phyloP scores from a whole-genome alignment of 257 asterid species.

The Solanum commersonii region DNA sequence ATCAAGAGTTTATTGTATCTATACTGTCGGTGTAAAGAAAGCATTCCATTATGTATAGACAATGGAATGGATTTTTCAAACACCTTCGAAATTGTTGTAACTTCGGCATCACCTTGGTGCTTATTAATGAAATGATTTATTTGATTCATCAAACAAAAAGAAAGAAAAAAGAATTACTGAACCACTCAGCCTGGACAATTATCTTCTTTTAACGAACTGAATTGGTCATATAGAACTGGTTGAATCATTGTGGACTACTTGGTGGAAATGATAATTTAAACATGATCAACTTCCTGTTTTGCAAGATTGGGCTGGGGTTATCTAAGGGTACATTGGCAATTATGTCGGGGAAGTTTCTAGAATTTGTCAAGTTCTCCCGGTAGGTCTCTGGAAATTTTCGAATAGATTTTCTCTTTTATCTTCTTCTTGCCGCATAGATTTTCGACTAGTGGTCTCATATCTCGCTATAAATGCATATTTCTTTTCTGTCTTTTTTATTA shows the following conservation, averaged over 20 bases:
- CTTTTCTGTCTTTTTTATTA: not conserved
- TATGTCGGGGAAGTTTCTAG: not conserved
- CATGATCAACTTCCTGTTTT: not conserved
- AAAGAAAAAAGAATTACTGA: not conserved
- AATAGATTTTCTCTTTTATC: not conserved
- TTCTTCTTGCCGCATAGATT: not conserved
- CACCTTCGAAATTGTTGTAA: not conserved
- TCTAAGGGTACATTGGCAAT: not conserved
- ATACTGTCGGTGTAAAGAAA: not conserved
- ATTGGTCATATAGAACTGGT: not conserved
- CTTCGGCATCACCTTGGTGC: conserved; percentile 3
- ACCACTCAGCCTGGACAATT: not conserved
- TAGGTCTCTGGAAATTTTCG: not conserved
- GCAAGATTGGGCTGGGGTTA: not conserved
- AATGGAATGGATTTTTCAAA: not conserved
- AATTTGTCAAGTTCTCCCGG: not conserved
- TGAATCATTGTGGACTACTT: not conserved
- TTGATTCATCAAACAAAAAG: not conserved
- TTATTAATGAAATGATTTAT: not conserved
- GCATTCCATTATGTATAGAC: not conserved
- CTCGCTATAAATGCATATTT: not conserved
- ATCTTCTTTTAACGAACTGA: not conserved
- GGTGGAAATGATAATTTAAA: not conserved
- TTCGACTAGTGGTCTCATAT: not conserved
- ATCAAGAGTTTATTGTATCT: not conserved